Conservation (phyloP, 257 asterid species). For the Avicennia marina region DNA sequence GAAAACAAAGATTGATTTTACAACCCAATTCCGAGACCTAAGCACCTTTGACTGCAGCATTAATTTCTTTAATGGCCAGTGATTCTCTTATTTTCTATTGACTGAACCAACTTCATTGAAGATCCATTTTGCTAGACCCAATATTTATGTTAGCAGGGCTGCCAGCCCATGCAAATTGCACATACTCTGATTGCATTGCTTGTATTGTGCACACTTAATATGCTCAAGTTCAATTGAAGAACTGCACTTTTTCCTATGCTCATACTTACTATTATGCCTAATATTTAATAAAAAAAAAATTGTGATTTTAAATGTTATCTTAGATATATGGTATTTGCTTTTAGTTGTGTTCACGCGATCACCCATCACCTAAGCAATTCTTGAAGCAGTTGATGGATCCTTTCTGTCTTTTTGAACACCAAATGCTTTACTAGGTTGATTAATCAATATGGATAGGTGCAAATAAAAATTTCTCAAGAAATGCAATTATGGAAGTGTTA, state of each 20-base stretch:
- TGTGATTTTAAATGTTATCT: neutral
- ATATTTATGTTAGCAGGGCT: neutral
- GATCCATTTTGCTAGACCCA: neutral
- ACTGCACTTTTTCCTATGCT: neutral
- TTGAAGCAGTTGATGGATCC: neutral
- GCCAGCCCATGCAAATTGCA: constrained; percentile 6
- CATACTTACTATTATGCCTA: neutral
- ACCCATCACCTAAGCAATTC: neutral
- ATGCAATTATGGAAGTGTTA: neutral
- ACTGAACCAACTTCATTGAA: neutral
- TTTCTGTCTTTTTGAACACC: neutral
- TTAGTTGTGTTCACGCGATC: too few species aligned
- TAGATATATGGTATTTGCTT: neutral
- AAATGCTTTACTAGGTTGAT: neutral
- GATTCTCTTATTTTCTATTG: neutral
- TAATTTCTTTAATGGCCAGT: neutral
- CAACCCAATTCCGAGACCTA: neutral
- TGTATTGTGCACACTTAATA: neutral
- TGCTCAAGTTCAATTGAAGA: neutral
- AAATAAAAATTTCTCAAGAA: neutral
- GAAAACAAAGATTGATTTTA: neutral
- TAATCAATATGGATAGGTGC: neutral
- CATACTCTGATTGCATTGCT: neutral
- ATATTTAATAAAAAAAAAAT: neutral
- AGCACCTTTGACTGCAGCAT: neutral